Conservation (phyloP, 2,329 filamentous ascomycete species). For the Aspergillus terreus region DNA sequence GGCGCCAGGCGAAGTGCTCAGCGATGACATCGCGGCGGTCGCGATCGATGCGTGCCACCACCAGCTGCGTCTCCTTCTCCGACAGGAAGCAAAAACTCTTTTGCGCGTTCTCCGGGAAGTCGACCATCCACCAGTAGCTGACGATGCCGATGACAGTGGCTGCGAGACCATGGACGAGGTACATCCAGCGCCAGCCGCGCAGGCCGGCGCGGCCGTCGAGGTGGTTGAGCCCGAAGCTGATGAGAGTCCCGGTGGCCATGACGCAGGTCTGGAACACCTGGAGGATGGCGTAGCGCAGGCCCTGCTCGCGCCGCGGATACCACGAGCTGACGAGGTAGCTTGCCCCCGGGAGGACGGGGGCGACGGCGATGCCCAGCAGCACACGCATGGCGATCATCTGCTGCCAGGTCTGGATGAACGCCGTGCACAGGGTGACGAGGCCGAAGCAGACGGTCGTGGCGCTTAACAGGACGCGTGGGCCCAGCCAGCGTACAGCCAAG, state of each 20-base stretch:
- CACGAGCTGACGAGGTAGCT: constrained; percentile 51
- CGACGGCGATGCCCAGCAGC: constrained; percentile 62
- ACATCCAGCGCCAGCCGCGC: constrained; percentile 67
- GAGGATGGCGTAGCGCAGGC: constrained; percentile 62
- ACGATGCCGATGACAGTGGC: constrained; percentile 55
- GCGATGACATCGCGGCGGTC: constrained; percentile 59
- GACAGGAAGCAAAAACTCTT: constrained; percentile 57
- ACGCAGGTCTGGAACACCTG: constrained; percentile 63
- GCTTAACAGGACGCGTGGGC: constrained; percentile 61
- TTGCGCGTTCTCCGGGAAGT: constrained; percentile 62
- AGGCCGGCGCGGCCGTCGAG: constrained; percentile 55
- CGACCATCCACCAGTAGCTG: constrained; percentile 68
- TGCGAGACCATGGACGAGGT: constrained; percentile 62
- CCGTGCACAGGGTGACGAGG: constrained; percentile 64
- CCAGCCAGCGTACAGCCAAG: constrained; percentile 61
- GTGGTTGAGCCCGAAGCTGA: constrained; percentile 67
- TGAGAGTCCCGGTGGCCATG: constrained; percentile 62
- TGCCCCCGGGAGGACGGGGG: constrained; percentile 44
- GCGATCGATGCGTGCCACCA: constrained; percentile 54
- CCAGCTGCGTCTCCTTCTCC: constrained; percentile 53
- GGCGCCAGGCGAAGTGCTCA: constrained; percentile 54
- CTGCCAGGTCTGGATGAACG: constrained; percentile 64
- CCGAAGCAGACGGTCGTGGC: constrained; percentile 60
- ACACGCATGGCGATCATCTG: constrained; percentile 67
- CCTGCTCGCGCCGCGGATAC: constrained; percentile 63